Evolutionary conservation across 768 basidiomycete genomes (phyloP).

Genomic region (Russula abietina): DNA sequence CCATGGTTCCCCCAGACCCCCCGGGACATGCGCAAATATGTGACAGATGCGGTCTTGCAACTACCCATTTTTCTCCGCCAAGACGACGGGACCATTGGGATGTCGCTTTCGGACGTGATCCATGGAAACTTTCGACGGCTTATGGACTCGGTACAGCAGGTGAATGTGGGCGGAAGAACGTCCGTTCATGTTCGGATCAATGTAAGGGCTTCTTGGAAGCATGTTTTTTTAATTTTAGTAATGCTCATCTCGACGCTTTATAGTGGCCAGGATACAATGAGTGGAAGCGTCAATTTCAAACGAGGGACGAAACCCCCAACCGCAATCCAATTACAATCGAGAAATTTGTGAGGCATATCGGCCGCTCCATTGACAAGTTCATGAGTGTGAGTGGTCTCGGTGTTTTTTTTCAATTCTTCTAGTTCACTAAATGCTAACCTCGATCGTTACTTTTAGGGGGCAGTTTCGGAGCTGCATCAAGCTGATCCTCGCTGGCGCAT

Average conservation of each 20-base stretch:
- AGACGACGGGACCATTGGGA: constrained; percentile 19
- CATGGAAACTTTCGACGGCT: constrained; percentile 21
- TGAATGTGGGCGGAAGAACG: constrained; percentile 21
- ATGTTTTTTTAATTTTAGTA: neutral
- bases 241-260: neutral
- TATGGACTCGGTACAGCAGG: constrained; percentile 11
- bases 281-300: constrained; percentile 26
- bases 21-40: constrained; percentile 22
- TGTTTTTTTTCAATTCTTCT: neutral
- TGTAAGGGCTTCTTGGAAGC: neutral
- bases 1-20: constrained; percentile 22
- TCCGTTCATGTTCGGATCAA: constrained; percentile 24
- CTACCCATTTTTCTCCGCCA: constrained; percentile 25
- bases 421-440: neutral
- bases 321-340: constrained; percentile 23
- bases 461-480: constrained; percentile 13
- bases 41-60: constrained; percentile 19
- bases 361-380: constrained; percentile 23
- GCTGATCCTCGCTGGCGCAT: constrained; percentile 22
- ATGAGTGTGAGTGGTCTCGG: constrained; percentile 9
- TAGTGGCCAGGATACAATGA: constrained; percentile 25
- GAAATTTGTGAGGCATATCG: constrained; percentile 23
- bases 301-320: constrained; percentile 21
- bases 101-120: constrained; percentile 21
- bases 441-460: constrained; percentile 2